Evolutionary conservation across 2,329 filamentous ascomycete genomes (phyloP).

Genomic region (Knufia petricola): DNA sequence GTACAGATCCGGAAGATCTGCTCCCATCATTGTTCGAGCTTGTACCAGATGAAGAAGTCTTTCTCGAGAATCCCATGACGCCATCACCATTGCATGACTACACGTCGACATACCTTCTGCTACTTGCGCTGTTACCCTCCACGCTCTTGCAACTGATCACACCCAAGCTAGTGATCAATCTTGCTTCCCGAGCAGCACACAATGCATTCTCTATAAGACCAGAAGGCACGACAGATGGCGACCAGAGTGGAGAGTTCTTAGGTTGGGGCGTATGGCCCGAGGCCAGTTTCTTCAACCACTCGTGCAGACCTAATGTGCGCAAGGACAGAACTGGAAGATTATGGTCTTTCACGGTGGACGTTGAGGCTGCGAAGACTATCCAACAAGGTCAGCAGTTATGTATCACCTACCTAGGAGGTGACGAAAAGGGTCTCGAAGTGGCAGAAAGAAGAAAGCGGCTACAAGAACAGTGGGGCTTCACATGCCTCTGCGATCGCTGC

Average conservation of each 20-base stretch:
- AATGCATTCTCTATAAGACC: conserved; percentile 16
- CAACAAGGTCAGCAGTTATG: conserved; percentile 13
- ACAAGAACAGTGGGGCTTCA: conserved; percentile 12
- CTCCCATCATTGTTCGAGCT: conserved; percentile 3
- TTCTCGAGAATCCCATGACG: neutral
- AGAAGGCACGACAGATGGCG: conserved; percentile 8
- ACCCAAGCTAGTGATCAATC: conserved; percentile 1
- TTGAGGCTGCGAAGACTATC: neutral
- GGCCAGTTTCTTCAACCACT: conserved; percentile 16
- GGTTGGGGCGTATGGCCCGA: conserved; percentile 15
- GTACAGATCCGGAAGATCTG: neutral
- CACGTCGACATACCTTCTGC: conserved; percentile 6
- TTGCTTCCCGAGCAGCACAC: conserved; percentile 11
- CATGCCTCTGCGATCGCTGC: conserved; percentile 12
- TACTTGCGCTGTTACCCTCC: conserved; percentile 8
- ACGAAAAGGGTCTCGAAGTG: conserved; percentile 12
- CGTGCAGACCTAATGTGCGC: conserved; percentile 12
- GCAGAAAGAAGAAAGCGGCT: conserved; percentile 10
- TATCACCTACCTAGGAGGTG: conserved; percentile 17
- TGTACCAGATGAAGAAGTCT: neutral
- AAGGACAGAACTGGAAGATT: conserved; percentile 11
- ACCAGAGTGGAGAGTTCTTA: conserved; percentile 13
- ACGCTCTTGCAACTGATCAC: conserved; percentile 1
- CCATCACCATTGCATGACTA: conserved; percentile 1
- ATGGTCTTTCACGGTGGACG: conserved; percentile 10